Conservation (phyloP, 2,329 filamentous ascomycete species). For the Pyricularia grisea region DNA sequence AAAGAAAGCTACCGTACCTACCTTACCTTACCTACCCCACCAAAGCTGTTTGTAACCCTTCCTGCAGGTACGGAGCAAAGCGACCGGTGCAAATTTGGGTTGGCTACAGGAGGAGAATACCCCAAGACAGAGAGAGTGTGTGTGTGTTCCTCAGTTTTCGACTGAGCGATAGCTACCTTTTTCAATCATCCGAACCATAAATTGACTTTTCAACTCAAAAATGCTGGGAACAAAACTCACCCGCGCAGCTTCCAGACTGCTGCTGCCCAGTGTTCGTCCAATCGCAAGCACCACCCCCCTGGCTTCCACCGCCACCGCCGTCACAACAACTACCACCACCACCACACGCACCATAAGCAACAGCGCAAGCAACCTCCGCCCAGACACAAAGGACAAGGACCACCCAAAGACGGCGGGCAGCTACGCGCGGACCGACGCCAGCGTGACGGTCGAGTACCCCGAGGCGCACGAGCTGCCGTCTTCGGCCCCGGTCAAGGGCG, state of each 20-base stretch:
- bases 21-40: no score
- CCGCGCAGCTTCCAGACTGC: constrained; percentile 1
- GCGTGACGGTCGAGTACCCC: constrained; percentile 70
- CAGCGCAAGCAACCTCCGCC: neutral
- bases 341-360: neutral
- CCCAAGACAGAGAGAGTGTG: neutral
- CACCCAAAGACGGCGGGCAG: constrained; percentile 4
- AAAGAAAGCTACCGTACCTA: neutral
- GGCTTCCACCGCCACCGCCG: neutral
- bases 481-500: constrained; percentile 28
- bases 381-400: constrained; percentile 4
- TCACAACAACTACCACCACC: neutral
- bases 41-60: neutral
- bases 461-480: constrained; percentile 63
- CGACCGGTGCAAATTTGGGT: neutral
- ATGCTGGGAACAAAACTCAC: neutral
- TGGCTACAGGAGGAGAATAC: neutral
- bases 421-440: constrained; percentile 37
- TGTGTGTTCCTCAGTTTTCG: neutral
- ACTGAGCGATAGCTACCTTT: neutral
- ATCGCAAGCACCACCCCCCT: neutral
- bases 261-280: neutral
- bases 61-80: neutral
- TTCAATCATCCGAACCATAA: neutral
- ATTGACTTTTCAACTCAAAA: neutral